Base-by-base conservation (phyloP, 2,329 filamentous ascomycete species). In the Colletotrichum spinosum region DNA sequence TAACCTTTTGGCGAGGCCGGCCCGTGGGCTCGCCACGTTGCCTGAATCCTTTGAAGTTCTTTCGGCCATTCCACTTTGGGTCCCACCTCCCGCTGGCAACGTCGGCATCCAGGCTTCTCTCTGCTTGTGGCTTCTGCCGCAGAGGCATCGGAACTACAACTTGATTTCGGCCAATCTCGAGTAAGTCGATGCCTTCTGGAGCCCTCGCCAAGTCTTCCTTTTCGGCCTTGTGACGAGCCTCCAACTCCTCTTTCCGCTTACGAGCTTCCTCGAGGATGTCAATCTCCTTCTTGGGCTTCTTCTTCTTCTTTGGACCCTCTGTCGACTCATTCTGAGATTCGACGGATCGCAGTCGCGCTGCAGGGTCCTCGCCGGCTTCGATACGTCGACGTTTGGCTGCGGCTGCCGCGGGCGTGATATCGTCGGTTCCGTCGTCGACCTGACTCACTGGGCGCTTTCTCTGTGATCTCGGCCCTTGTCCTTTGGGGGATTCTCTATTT, bases 21-120 rank as follows among this genome's bases (percentile, higher is more conserved):
- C 84, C 80, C 2, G 72, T 68, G 6, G 69, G 69, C 17, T 85
- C 85, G 33, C 87, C 89, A 57, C 87, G 83, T 59, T 83, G 84
- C 25, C 85, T 84, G 73, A 99, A 99, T 71, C 88, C 92, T 77
- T 99, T 99, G 81, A 97, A 99, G 74, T 99, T 98, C 77, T 93
- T 95, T 48, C 95, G 86, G 1, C 95, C 96, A 74, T 97, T 97
- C 96, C 96, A 99, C 44, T 84, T 85, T 1, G 93, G 89, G 69
- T 97, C 88, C 94, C 95, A 97, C 45, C 92, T 85, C 6, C 84
- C 83, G 48, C 82, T 80, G 2, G 79, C 81, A 49, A 83, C 75
- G 17, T 86, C 84, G 61, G 82, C 78, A n/a, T 89, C 87, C 15
- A 84, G 78, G 39, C 76, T 70, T 76, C 59, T 69, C 74, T 37